Base-by-base conservation (phyloP, 2,329 filamentous ascomycete species). In the Calonectria henricotiae region DNA sequence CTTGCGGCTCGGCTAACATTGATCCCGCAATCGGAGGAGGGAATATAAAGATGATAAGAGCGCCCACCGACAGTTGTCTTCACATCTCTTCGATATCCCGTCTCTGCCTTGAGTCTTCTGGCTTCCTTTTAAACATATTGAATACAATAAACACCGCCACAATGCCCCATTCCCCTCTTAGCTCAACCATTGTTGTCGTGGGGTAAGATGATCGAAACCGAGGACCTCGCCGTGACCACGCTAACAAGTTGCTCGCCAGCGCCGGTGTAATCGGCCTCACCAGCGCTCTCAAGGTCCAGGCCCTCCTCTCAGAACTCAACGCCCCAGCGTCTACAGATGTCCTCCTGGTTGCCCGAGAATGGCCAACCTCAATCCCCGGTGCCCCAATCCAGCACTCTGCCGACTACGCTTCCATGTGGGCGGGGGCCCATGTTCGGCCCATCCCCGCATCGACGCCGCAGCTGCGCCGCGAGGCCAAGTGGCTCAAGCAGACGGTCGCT, bases 371-470 rank as follows among this genome's bases (percentile, higher is more conserved):
- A 17, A 79, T 81, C 1, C 79, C 80, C 0, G 80, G 80, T 0
- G 77, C 78, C 0, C 78, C 80, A 0, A 64, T 71, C 1, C 12
- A 58, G 1, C 80, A 80, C 64, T 82, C 81, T 0, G 71, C 75
- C 25, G 76, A 89, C 80, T 90, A 86, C 76, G 86, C 88, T 15
- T 89, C 88, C 35, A 87, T 88, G 62, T 89, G 87, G 88, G 88
- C 84, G 41, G 88, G 88, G 12, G 88, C 88, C 2, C 87, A 90
- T 75, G 87, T 89, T 72, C 84, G 87, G 46, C 87, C 85, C 74
- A 85, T 89, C 39, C 85, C 85, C 1, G 80, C 76, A 1, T 76
- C 76, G 7, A 81, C 80, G 6, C 72, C 80, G 1, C 81, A 82
- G 54, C 67, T 82, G 1, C 72, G 61, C 5, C 77, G 77, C 23